Conservation (phyloP, 371 early-diverging fungal genomes). For the Apophysomyces trapeziformis region DNA sequence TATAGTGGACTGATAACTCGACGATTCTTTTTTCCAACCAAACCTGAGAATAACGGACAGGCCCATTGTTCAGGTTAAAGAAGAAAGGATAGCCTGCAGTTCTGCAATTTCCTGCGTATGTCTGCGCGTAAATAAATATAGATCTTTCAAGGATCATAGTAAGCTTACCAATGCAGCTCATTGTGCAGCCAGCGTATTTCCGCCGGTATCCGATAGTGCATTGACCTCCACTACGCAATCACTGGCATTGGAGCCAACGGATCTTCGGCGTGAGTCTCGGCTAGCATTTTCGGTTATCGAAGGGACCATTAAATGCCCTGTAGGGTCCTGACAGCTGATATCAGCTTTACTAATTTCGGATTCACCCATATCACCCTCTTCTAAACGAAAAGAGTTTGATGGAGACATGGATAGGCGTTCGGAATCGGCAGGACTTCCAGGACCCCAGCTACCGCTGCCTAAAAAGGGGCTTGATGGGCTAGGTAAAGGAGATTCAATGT, state of each 20-base stretch:
- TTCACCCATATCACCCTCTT: constrained; percentile 1
- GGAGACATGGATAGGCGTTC: constrained; percentile 3
- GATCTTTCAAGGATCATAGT: no score
- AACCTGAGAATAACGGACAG: no score
- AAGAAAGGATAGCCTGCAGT: no score
- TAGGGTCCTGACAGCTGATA: constrained; percentile 19
- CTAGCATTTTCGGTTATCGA: not conserved
- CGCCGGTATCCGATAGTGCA: not conserved
- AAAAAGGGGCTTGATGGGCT: constrained; percentile 27
- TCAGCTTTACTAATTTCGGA: not conserved
- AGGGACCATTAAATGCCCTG: constrained; percentile 37
- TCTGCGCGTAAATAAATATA: no score
- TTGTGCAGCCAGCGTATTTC: not conserved
- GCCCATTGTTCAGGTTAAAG: no score
- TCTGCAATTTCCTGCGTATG: no score
- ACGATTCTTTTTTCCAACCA: no score
- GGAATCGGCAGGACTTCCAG: constrained; percentile 22
- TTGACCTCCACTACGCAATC: not conserved
- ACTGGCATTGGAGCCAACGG: not conserved
- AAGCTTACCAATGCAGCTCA: not conserved
- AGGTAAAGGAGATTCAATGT: constrained; percentile 37
- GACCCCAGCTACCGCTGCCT: constrained; percentile 20
- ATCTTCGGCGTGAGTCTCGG: not conserved
- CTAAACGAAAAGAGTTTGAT: not conserved
- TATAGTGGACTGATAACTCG: no score